Evolutionary conservation across 306 rosid genomes (phyloP).

Genomic region (Spatholobus suberectus): DNA sequence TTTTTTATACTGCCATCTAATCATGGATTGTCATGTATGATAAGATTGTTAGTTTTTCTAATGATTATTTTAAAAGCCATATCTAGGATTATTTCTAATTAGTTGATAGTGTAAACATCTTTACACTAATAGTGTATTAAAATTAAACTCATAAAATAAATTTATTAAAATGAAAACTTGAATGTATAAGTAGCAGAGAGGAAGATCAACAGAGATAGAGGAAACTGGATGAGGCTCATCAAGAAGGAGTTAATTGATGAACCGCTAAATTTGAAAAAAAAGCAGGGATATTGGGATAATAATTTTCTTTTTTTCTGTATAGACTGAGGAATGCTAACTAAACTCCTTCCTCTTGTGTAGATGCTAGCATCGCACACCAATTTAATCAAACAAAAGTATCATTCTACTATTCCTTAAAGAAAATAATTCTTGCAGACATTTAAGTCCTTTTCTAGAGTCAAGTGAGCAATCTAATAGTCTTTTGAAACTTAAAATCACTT

Average conservation of each 20-base stretch:
- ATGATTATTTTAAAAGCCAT: too few relatives aligned
- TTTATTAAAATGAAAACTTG: background rate
- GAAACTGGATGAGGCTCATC: constrained; percentile 1
- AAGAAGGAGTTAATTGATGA: background rate
- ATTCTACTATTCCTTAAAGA: background rate
- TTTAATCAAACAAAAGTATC: background rate
- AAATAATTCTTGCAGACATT: background rate
- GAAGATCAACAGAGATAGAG: background rate
- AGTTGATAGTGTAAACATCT: too few relatives aligned
- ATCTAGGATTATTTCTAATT: too few relatives aligned
- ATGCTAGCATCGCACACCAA: background rate
- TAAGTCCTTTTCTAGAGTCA: background rate
- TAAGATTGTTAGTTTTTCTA: too few relatives aligned
- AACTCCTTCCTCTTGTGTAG: background rate
- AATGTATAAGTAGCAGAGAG: background rate
- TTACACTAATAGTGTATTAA: too few relatives aligned
- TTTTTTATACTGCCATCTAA: too few relatives aligned
- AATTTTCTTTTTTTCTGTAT: background rate
- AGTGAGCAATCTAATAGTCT: background rate
- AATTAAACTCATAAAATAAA: too few relatives aligned
- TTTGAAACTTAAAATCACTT: background rate
- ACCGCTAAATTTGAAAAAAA: background rate
- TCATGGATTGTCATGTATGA: too few relatives aligned
- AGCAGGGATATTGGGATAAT: background rate
- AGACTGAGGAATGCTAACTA: background rate